Conservation (phyloP, 352 stramenopile genomes). For the Phytophthora meadii region DNA sequence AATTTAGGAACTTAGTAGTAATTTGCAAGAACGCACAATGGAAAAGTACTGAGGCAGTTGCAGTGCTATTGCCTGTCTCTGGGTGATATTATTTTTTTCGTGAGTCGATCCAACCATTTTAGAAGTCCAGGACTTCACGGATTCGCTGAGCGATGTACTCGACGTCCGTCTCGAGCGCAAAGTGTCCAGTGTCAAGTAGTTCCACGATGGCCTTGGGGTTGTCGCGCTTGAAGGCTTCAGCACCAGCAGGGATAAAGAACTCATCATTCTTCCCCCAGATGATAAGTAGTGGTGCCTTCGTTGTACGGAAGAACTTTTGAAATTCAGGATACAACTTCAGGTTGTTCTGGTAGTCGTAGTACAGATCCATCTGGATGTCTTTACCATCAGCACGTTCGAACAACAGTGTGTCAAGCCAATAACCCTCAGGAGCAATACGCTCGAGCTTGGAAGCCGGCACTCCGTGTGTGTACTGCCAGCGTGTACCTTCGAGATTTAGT, state of each 20-base stretch:
- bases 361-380: background rate
- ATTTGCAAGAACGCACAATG: too few species aligned
- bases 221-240: constrained; percentile 1
- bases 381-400: background rate
- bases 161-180: background rate
- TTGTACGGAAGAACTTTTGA: background rate
- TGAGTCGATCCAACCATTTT: background rate
- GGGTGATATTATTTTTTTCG: too few species aligned
- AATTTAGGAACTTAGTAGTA: too few species aligned
- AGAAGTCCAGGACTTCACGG: constrained; percentile 1
- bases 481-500: background rate
- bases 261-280: constrained; percentile 2
- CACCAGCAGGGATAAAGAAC: background rate
- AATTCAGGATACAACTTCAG: background rate
- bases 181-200: background rate
- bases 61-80: too few species aligned
- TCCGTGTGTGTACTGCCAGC: constrained; percentile 1
- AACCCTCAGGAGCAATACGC: background rate
- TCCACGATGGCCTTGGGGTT: background rate
- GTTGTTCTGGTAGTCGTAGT: constrained; percentile 2
- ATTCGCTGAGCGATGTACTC: constrained; percentile 1
- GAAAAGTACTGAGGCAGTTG: too few species aligned
- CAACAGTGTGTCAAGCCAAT: background rate
- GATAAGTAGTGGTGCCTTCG: background rate
- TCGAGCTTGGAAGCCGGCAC: constrained; percentile 2